Evolutionary conservation across 2,329 filamentous ascomycete species (phyloP).

Genomic region (Thielaviopsis ethacetica): DNA sequence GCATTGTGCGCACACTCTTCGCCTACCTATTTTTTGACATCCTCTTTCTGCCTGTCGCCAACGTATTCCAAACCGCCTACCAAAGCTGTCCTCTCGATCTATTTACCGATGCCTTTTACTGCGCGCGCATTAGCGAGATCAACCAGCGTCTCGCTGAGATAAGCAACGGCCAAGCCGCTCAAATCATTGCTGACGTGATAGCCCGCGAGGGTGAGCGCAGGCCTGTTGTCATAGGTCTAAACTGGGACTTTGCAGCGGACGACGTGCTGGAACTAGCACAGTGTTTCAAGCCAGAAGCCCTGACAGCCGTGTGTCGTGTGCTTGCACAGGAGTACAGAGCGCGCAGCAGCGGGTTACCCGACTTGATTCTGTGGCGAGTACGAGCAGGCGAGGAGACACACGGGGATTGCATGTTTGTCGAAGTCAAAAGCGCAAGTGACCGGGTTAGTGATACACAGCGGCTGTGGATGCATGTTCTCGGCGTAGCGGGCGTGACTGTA

Average conservation of each 20-base stretch:
- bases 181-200: slow-evolving; percentile 53
- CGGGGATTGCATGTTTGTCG: slow-evolving; percentile 56
- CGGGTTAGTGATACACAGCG: slow-evolving; percentile 88
- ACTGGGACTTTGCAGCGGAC: slow-evolving; percentile 70
- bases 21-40: slow-evolving; percentile 87
- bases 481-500: slow-evolving; percentile 67
- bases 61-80: slow-evolving; percentile 91
- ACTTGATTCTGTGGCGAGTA: slow-evolving; percentile 73
- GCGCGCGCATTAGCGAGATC: slow-evolving; percentile 72
- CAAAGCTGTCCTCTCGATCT: slow-evolving; percentile 89
- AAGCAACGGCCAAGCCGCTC: slow-evolving; percentile 59
- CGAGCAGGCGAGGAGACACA: slow-evolving; percentile 15
- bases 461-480: slow-evolving; percentile 90
- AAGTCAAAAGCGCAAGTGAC: slow-evolving; percentile 79
- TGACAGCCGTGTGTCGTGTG: slow-evolving; percentile 78
- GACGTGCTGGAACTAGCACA: slow-evolving; percentile 65
- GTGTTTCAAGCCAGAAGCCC: slow-evolving; percentile 64
- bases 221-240: slow-evolving; percentile 79
- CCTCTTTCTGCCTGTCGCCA: slow-evolving; percentile 81
- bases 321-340: slow-evolving; percentile 88
- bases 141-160: slow-evolving; percentile 76
- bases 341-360: slow-evolving; percentile 72
- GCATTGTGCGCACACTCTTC: slow-evolving; percentile 81
- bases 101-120: slow-evolving; percentile 84
- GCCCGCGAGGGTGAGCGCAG: slow-evolving; percentile 48